Percentiles rank a stretch among this genome's conserved stretches.
Evolutionary conservation across 768 basidiomycete genomes (phyloP).

Genomic region (Pleurotus citrinopileatus): DNA sequence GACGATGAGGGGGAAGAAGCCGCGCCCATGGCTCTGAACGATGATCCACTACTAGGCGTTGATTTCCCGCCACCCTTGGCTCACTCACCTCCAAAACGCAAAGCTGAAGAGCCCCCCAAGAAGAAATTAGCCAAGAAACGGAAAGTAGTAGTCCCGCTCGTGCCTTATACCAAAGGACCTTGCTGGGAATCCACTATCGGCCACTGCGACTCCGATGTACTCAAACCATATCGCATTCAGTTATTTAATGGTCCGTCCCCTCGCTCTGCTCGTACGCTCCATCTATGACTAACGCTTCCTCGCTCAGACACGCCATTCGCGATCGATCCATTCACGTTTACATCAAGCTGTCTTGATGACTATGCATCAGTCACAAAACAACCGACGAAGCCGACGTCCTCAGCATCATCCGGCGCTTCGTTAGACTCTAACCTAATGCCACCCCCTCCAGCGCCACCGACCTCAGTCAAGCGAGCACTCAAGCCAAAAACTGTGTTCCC

Average conservation of each 20-base stretch:
- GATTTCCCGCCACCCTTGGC: slow-evolving; percentile 33
- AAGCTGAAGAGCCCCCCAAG: slow-evolving; percentile 57
- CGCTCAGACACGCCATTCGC: slow-evolving; percentile 66
- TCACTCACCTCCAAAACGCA: slow-evolving; percentile 52
- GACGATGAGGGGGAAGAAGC: slow-evolving; percentile 77
- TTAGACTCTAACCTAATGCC: slow-evolving; percentile 11
- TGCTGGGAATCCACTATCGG: slow-evolving; percentile 74
- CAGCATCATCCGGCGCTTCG: slow-evolving; percentile 14
- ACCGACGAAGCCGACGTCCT: slow-evolving; percentile 9
- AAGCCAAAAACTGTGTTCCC: slow-evolving; percentile 65
- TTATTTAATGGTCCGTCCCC: slow-evolving; percentile 71
- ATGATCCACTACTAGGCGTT: slow-evolving; percentile 33
- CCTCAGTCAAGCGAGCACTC: slow-evolving; percentile 26
- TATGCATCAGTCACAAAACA: slow-evolving; percentile 19
- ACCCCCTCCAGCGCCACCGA: slow-evolving; percentile 12
- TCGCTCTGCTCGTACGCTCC: not conserved
- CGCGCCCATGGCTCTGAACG: slow-evolving; percentile 38
- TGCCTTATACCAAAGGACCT: slow-evolving; percentile 82
- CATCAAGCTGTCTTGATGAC: slow-evolving; percentile 41
- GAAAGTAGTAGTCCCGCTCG: slow-evolving; percentile 73
- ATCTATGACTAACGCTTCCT: not conserved
- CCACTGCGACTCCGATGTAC: slow-evolving; percentile 62
- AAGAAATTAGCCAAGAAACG: slow-evolving; percentile 62
- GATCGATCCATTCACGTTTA: slow-evolving; percentile 76
- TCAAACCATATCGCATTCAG: slow-evolving; percentile 74